Conservation (phyloP, 257 asterid genomes). For the Capsicum pubescens region DNA sequence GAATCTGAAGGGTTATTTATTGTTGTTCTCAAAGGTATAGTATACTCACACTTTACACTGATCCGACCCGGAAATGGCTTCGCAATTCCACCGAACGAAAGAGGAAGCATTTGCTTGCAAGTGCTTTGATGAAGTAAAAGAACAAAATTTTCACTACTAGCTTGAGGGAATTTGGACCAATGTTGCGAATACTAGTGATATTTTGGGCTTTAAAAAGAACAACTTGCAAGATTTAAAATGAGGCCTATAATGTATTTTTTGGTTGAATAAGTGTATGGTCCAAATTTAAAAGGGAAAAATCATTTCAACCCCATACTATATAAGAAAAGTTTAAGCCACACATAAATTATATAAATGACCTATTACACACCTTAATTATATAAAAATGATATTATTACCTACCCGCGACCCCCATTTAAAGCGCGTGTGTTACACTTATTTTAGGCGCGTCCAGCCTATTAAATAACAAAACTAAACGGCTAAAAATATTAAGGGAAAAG, state of each 20-base stretch:
- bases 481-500: too few relatives aligned
- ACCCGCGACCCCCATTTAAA: too few relatives aligned
- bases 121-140: not conserved
- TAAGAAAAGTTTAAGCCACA: too few relatives aligned
- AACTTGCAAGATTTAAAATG: not conserved
- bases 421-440: too few relatives aligned
- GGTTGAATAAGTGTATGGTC: not conserved
- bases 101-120: not conserved
- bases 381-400: too few relatives aligned
- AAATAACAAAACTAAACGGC: too few relatives aligned
- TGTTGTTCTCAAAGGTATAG: conserved; percentile 15
- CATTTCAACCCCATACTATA: too few relatives aligned
- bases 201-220: not conserved
- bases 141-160: not conserved
- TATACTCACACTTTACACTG: conserved; percentile 20
- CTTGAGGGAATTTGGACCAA: conserved; percentile 6
- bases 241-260: not conserved
- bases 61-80: conserved; percentile 27
- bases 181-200: too few relatives aligned
- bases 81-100: conserved; percentile 22
- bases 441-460: too few relatives aligned
- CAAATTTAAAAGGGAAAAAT: not conserved
- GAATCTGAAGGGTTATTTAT: conserved; percentile 32
- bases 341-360: too few relatives aligned
- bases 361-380: too few relatives aligned